phyloP scores from a whole-genome alignment of 1,284 basidiomycete genomes.

The Sutorius eximius region DNA sequence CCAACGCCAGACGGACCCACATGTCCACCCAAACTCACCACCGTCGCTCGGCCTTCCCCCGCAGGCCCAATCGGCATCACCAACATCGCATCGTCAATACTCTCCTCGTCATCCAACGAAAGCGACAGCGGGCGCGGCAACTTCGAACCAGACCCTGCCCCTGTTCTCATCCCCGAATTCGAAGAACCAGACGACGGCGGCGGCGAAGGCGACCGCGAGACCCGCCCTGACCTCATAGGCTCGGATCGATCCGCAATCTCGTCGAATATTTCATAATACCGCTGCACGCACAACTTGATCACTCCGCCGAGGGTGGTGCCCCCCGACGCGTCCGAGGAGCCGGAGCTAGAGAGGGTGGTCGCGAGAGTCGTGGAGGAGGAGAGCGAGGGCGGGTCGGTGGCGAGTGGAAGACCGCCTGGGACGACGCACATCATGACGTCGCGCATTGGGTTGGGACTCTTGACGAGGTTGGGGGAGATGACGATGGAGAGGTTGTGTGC shows the following conservation, averaged over 20 bases:
- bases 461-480: constrained; percentile 75
- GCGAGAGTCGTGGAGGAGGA: constrained; percentile 26
- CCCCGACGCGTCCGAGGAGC: constrained; percentile 35
- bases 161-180: too few species aligned
- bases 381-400: constrained; percentile 11
- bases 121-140: constrained; percentile 22
- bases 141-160: constrained; percentile 19
- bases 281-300: constrained; percentile 75
- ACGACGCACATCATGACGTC: constrained; percentile 73
- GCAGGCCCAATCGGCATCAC: constrained; percentile 68
- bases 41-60: constrained; percentile 10
- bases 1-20: too few species aligned
- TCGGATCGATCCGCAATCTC: constrained; percentile 69
- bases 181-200: constrained; percentile 33
- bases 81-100: constrained; percentile 71
- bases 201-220: constrained; percentile 29
- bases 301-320: constrained; percentile 69
- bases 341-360: constrained; percentile 20
- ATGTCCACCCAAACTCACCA: constrained; percentile 4
- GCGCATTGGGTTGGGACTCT: constrained; percentile 61
- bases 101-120: constrained; percentile 58
- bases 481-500: constrained; percentile 80
- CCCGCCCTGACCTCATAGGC: constrained; percentile 41
- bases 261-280: constrained; percentile 84
- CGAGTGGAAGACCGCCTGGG: constrained; percentile 43